These are phyloP conservation scores for Epichloe baconii DNA, from an alignment of 2,329 filamentous ascomycete species.

Conservation along the genomic window DNA sequence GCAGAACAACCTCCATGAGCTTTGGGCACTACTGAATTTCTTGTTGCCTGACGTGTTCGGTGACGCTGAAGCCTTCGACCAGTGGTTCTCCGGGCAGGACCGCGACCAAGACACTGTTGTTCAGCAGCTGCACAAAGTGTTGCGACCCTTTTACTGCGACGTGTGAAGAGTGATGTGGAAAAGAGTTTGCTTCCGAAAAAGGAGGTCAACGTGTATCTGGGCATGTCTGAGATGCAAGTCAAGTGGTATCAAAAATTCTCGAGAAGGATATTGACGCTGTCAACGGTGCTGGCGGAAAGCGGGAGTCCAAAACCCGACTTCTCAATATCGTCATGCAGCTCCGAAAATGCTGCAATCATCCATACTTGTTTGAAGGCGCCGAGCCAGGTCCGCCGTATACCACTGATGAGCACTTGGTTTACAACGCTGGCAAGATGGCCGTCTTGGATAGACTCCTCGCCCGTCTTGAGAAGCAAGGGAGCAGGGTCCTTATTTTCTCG, in stretches of 20 bases:
- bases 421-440: conserved; percentile 94
- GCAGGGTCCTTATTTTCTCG: conserved; percentile 95
- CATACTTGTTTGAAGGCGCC: conserved; percentile 93
- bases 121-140: conserved; percentile 83
- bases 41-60: conserved; percentile 96
- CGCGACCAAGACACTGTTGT: conserved; percentile 91
- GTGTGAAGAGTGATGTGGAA: conserved; percentile 95
- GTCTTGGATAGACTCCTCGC: conserved; percentile 85
- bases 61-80: conserved; percentile 90
- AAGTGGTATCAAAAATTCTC: conserved; percentile 97
- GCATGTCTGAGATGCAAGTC: conserved; percentile 98
- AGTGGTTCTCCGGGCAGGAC: conserved; percentile 90
- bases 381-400: conserved; percentile 96
- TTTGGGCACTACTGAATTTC: conserved; percentile 97
- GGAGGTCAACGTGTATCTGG: conserved; percentile 91
- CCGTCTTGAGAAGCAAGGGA: conserved; percentile 74
- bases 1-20: conserved; percentile 94
- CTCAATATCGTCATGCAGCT: conserved; percentile 99
- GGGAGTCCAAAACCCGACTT: conserved; percentile 91
- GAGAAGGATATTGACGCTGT: conserved; percentile 99
- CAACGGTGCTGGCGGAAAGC: conserved; percentile 90
- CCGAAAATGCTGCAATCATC: conserved; percentile 97
- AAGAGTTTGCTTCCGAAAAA: conserved; percentile 97
- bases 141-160: conserved; percentile 88
- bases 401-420: conserved; percentile 88